Conservation (phyloP, 441 rosid genomes). For the Biscutella laevigata region DNA sequence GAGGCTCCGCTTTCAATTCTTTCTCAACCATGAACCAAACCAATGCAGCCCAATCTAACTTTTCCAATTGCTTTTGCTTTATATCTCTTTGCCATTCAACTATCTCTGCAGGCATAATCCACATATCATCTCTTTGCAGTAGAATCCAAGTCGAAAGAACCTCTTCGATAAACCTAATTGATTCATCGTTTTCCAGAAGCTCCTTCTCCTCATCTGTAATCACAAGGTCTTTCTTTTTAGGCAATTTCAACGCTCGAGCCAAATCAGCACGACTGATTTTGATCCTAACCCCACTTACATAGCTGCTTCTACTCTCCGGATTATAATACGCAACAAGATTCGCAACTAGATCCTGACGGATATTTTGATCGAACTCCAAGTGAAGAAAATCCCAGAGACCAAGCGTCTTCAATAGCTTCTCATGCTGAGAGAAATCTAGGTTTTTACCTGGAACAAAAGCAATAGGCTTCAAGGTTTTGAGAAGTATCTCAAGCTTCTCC, state of each 20-base stretch:
- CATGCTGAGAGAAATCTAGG: constrained; percentile 53
- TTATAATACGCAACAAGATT: constrained; percentile 50
- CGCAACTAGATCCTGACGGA: constrained; percentile 49
- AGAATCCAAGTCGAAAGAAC: constrained; percentile 59
- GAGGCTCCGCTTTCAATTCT: constrained; percentile 43
- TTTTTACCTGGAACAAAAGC: constrained; percentile 53
- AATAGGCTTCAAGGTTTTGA: constrained; percentile 38
- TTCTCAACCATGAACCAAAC: constrained; percentile 86
- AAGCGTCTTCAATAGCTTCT: constrained; percentile 45
- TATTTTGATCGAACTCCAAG: constrained; percentile 41
- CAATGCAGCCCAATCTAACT: constrained; percentile 70
- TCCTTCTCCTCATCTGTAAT: constrained; percentile 23
- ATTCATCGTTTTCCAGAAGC: constrained; percentile 37
- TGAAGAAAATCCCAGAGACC: constrained; percentile 84
- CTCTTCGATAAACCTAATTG: constrained; percentile 42
- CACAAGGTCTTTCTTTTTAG: constrained; percentile 42
- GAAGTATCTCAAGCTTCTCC: constrained; percentile 43
- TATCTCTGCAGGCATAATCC: constrained; percentile 62
- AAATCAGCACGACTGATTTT: constrained; percentile 63
- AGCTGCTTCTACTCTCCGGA: constrained; percentile 33
- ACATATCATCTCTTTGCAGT: constrained; percentile 59
- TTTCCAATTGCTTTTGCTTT: constrained; percentile 58
- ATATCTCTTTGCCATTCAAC: constrained; percentile 33
- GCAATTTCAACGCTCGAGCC: constrained; percentile 64
- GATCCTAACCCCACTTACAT: constrained; percentile 48